Conservation (phyloP, 371 early-diverging fungal species). For the Syncephalastrum sp. region DNA sequence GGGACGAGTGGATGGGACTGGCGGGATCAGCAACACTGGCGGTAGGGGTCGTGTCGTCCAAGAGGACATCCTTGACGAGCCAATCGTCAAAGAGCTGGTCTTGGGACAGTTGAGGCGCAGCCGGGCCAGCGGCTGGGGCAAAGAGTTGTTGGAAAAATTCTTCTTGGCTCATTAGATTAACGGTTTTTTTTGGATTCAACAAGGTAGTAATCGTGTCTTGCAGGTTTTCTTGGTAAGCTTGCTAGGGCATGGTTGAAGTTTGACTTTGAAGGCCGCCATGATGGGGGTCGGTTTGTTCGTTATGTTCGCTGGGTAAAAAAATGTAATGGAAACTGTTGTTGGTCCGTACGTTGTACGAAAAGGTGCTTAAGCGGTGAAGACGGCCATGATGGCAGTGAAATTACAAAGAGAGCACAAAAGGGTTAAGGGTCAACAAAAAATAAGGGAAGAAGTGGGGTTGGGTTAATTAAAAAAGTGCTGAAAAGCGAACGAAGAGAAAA, state of each 20-base stretch:
- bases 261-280: conserved; percentile 21
- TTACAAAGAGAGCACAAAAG: too few species aligned
- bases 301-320: conserved; percentile 7
- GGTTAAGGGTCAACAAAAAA: too few species aligned
- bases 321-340: conserved; percentile 9
- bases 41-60: conserved; percentile 16
- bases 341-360: conserved; percentile 17
- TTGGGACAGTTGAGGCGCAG: conserved; percentile 4
- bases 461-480: too few species aligned
- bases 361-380: conserved; percentile 22
- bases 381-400: conserved; percentile 14
- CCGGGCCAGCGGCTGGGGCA: conserved; percentile 5
- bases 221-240: conserved; percentile 19
- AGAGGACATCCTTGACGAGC: conserved; percentile 16
- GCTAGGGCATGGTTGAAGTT: conserved; percentile 16
- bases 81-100: conserved; percentile 21
- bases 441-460: too few species aligned
- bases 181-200: conserved; percentile 8
- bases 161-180: conserved; percentile 8
- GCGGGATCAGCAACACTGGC: conserved; percentile 8
- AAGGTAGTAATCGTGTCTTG: conserved; percentile 20
- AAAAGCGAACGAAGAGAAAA: too few species aligned
- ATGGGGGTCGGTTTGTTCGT: conserved; percentile 7
- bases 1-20: conserved; percentile 2
- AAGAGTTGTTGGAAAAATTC: conserved; percentile 23